Percentiles rank a stretch among this genome's conserved stretches.
Evolutionary conservation across 2,329 filamentous ascomycete species (phyloP).

Genomic region (Sclerotinia minor): DNA sequence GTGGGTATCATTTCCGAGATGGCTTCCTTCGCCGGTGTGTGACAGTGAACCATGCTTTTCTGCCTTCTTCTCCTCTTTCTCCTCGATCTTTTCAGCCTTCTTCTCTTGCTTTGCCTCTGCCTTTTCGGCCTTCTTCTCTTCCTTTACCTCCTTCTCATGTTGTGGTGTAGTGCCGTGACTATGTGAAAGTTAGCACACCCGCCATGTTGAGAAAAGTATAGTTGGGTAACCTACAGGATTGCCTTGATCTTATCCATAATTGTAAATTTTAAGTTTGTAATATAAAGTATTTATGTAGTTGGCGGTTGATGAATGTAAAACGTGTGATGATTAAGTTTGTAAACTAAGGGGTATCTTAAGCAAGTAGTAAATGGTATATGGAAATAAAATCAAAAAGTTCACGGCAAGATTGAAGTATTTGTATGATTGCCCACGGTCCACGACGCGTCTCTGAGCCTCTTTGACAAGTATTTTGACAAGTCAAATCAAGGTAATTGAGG

Average conservation of each 20-base stretch:
- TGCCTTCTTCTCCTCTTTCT: slow-evolving; percentile 17
- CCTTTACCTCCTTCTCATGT: slow-evolving; percentile 6
- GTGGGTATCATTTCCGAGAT: slow-evolving; percentile 22
- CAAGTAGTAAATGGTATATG: slow-evolving; percentile 8
- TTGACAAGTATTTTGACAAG: background rate
- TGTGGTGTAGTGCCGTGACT: slow-evolving; percentile 20
- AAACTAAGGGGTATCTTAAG: slow-evolving; percentile 23
- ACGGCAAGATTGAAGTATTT: slow-evolving; percentile 9
- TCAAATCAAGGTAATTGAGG: slow-evolving; percentile 22
- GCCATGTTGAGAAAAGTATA: background rate
- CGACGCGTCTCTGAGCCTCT: background rate
- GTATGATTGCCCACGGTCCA: background rate
- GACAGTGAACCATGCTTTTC: slow-evolving; percentile 11
- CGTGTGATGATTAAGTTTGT: slow-evolving; percentile 6
- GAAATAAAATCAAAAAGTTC: background rate
- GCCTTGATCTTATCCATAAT: slow-evolving; percentile 43
- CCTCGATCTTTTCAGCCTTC: slow-evolving; percentile 1
- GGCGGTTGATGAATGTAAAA: background rate
- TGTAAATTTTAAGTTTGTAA: slow-evolving; percentile 13
- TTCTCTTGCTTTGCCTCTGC: slow-evolving; percentile 1
- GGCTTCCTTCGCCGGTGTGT: slow-evolving; percentile 27
- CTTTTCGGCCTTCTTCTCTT: slow-evolving; percentile 13
- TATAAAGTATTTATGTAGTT: background rate
- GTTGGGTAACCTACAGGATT: slow-evolving; percentile 35
- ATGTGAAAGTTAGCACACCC: slow-evolving; percentile 3